Evolutionary conservation across 306 rosid genomes (phyloP).

Genomic region (Castanea sativa): DNA sequence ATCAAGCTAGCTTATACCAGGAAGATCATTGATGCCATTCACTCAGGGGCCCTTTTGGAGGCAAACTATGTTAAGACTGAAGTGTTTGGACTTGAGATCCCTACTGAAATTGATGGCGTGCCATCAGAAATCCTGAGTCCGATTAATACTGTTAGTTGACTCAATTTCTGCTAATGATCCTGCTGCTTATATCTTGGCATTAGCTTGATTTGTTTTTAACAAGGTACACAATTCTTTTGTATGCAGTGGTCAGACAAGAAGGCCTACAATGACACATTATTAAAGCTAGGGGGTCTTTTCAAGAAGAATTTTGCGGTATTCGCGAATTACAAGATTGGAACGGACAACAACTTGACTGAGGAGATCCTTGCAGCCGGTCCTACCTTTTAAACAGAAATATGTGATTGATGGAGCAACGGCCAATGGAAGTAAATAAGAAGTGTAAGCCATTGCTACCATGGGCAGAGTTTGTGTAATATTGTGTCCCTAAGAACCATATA

Average conservation of each 20-base stretch:
- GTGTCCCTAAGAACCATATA: no score
- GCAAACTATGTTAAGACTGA: constrained; percentile 57
- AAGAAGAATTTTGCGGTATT: constrained; percentile 72
- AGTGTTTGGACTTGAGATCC: constrained; percentile 81
- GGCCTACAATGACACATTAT: constrained; percentile 47
- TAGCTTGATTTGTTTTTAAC: background rate
- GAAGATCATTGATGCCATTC: constrained; percentile 86
- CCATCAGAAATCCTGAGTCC: constrained; percentile 81
- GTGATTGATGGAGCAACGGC: background rate
- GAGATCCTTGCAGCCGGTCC: constrained; percentile 91
- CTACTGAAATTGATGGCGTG: constrained; percentile 66
- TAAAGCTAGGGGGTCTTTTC: constrained; percentile 71
- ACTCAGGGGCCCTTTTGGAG: constrained; percentile 62
- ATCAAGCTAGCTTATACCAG: constrained; percentile 76
- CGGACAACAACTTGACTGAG: constrained; percentile 50
- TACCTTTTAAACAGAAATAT: constrained; percentile 34
- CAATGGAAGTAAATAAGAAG: background rate
- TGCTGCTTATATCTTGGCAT: background rate
- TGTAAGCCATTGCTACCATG: background rate
- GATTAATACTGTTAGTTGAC: constrained; percentile 61
- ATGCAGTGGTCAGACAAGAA: constrained; percentile 75
- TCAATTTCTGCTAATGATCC: background rate
- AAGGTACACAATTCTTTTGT: background rate
- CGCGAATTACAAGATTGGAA: constrained; percentile 56
- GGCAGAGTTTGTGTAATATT: background rate